These are phyloP conservation scores for Rhytidhysteron rufulum DNA, from an alignment of 2,329 filamentous ascomycete species.

Conservation along the genomic window DNA sequence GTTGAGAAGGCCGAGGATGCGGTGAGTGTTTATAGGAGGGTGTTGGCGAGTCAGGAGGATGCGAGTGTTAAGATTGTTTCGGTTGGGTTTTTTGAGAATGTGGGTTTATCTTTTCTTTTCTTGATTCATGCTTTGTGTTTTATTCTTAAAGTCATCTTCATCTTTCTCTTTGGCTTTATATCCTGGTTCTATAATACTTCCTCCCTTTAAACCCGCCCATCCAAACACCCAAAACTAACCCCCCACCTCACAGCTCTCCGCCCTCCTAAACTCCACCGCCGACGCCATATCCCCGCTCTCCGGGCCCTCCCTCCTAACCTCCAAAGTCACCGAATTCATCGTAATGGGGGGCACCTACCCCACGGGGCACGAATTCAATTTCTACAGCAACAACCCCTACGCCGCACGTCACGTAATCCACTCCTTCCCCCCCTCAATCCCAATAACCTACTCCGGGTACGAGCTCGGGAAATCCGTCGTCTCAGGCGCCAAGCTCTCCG, in stretches of 20 bases:
- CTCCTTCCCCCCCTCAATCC: constrained; percentile 37
- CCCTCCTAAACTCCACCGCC: constrained; percentile 42
- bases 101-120: constrained; percentile 7
- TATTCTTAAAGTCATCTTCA: constrained; percentile 37
- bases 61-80: constrained; percentile 44
- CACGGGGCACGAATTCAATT: constrained; percentile 48
- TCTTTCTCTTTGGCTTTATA: not conserved
- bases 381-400: constrained; percentile 39
- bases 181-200: not conserved
- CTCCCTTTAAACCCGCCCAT: too few species aligned
- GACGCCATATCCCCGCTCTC: constrained; percentile 39
- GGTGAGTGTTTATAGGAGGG: constrained; percentile 44
- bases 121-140: too few species aligned
- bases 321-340: constrained; percentile 49
- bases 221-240: too few species aligned
- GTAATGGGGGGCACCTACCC: constrained; percentile 53
- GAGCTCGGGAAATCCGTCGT: constrained; percentile 44
- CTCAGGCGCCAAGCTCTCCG: constrained; percentile 37
- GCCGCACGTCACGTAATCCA: constrained; percentile 44
- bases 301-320: constrained; percentile 40
- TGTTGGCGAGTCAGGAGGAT: constrained; percentile 38
- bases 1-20: constrained; percentile 41
- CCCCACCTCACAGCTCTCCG: too few species aligned
- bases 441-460: constrained; percentile 39
- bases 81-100: constrained; percentile 46